Base-by-base conservation (phyloP, 345 rosid species). In the Lepidium africanum region DNA sequence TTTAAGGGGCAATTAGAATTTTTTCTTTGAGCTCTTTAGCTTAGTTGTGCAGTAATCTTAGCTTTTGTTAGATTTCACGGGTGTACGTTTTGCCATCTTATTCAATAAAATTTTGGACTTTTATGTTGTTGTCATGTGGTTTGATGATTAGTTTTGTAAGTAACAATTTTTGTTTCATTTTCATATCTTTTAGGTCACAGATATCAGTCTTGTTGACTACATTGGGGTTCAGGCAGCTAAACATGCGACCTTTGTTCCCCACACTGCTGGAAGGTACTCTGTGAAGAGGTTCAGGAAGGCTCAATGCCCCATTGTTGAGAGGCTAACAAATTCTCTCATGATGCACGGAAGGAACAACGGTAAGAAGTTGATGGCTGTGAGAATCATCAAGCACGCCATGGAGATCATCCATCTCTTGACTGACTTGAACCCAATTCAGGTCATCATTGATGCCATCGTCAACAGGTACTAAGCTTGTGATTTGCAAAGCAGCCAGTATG, bases 261-360 rank as follows among this genome's bases (percentile, higher is more conserved):
- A 87, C 83, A 85, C 94, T 1, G 89, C 96, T 11, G 94, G 94
- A 42, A 80, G 96, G 79, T 90, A 87, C 80, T 85, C 96, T 3
- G 89, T 79, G 9, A 87, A 90, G 81, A 81, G 94, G 9, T 90
- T 90, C 87, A 82, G 91, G 81, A 90, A 90, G 75, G 88, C 96
- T 10, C 96, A 90, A 12, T 87, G 94, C 77, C 96, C 94, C 10
- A 87, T 90, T 30, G 82, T 87, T 2, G 96, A 90, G 80, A 81
- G 94, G 81, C 89, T 87, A 7, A 86, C 97, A 0, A 90, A 90
- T 86, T 87, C 95, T 3, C 84, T 90, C 35, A 88, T 87, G 97
- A 90, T 87, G 95, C 86, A 90, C 36, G 95, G 96, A 1, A 73
- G 95, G 48, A 90, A 90, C 79, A 90, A 90, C 2, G 95, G 95